Conservation (phyloP, 768 basidiomycete genomes). For the Crucibulum laeve region DNA sequence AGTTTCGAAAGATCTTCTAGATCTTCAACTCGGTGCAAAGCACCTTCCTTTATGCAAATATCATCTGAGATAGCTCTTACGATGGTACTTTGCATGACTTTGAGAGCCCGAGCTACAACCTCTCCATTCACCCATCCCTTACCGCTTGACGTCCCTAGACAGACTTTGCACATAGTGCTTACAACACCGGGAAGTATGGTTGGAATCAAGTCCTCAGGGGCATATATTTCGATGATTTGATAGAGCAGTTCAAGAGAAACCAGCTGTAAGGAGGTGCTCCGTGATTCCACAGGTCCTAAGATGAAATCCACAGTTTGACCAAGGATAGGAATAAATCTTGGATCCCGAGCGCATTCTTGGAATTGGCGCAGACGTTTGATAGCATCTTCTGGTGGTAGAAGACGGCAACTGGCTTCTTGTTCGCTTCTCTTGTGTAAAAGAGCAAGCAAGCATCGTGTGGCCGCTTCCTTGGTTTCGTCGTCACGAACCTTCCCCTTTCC, state of each 20-base stretch:
- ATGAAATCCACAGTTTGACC: conserved; percentile 81
- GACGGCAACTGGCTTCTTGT: conserved; percentile 29
- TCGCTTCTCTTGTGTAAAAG: conserved; percentile 52
- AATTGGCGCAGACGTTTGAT: conserved; percentile 29
- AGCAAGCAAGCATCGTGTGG: conserved; percentile 58
- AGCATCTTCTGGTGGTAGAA: conserved; percentile 13
- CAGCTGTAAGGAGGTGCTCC: conserved; percentile 56
- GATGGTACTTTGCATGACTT: conserved; percentile 51
- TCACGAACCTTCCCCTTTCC: conserved; percentile 65
- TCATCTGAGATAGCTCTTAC: conserved; percentile 62
- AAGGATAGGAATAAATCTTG: conserved; percentile 66
- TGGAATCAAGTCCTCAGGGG: conserved; percentile 49
- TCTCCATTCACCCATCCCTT: conserved; percentile 77
- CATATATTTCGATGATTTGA: conserved; percentile 51
- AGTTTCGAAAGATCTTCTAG: conserved; percentile 57
- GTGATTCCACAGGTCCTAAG: conserved; percentile 54
- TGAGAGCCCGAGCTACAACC: conserved; percentile 52
- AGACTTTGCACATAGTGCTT: conserved; percentile 70
- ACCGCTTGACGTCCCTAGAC: conserved; percentile 45
- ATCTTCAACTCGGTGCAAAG: conserved; percentile 45
- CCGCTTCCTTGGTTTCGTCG: conserved; percentile 81
- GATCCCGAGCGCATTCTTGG: conserved; percentile 37
- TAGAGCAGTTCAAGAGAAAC: conserved; percentile 56
- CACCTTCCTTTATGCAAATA: conserved; percentile 59
- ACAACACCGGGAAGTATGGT: conserved; percentile 82